These are phyloP conservation scores for Saccharomyces hybrid DNA, from an alignment of 1,139 yeast species.

Conservation along the genomic window DNA sequence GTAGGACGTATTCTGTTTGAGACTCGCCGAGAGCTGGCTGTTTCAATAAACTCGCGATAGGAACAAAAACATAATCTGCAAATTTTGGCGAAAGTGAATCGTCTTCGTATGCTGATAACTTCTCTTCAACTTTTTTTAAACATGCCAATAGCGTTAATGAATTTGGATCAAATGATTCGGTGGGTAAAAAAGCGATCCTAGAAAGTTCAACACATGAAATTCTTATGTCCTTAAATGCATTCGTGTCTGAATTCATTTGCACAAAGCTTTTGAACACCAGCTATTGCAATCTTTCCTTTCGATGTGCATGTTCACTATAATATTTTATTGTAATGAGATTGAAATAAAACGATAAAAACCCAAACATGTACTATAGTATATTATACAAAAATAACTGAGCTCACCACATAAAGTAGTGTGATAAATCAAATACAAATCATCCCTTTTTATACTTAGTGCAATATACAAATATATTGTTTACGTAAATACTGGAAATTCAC, in stretches of 20 bases:
- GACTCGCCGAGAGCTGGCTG: slow-evolving; percentile 38
- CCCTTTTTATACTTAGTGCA: too few species aligned
- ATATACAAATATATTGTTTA: neutral
- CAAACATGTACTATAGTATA: neutral
- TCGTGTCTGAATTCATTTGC: neutral
- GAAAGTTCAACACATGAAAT: slow-evolving; percentile 40
- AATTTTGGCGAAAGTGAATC: slow-evolving; percentile 34
- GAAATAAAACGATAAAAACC: neutral
- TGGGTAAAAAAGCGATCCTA: slow-evolving; percentile 37
- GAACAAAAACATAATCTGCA: slow-evolving; percentile 59
- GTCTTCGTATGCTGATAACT: slow-evolving; percentile 16
- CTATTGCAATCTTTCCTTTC: neutral
- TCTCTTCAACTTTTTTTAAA: slow-evolving; percentile 29
- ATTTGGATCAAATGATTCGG: slow-evolving; percentile 30
- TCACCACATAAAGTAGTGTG: neutral
- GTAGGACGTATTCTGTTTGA: slow-evolving; percentile 39
- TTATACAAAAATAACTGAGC: neutral
- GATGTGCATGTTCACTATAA: neutral
- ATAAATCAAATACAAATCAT: neutral
- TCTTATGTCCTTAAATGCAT: slow-evolving; percentile 23
- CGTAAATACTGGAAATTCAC: slow-evolving; percentile 6
- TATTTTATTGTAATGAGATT: neutral
- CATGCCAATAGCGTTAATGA: slow-evolving; percentile 30
- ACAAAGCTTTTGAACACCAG: neutral
- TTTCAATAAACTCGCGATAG: slow-evolving; percentile 46